Percentiles rank a stretch among this genome's conserved stretches.
Conservation (phyloP, 2,329 filamentous ascomycete species). For the Metarhizium humberi region DNA sequence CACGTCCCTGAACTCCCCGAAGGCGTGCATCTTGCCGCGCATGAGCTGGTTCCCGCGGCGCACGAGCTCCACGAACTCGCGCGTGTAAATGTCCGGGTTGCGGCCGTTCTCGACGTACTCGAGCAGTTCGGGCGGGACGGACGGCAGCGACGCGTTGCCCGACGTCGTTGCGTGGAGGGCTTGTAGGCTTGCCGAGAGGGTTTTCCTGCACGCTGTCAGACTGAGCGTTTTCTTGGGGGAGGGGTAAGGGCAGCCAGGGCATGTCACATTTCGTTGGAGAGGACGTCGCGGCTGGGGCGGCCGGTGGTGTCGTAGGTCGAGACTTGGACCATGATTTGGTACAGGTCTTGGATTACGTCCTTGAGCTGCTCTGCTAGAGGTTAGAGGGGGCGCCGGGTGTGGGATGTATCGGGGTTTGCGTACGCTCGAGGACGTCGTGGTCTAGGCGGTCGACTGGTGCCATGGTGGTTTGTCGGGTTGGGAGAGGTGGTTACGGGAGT, state of each 20-base stretch:
- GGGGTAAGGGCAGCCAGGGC: not conserved
- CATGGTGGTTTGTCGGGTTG: constrained; percentile 18
- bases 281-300: constrained; percentile 44
- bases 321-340: constrained; percentile 54
- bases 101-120: constrained; percentile 63
- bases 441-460: constrained; percentile 30
- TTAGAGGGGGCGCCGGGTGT: not conserved
- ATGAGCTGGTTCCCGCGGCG: constrained; percentile 57
- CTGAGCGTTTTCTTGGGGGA: not conserved
- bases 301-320: constrained; percentile 48
- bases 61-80: constrained; percentile 63
- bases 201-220: constrained; percentile 20
- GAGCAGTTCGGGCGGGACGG: constrained; percentile 52
- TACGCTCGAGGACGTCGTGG: constrained; percentile 31
- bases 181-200: constrained; percentile 29
- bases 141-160: constrained; percentile 32
- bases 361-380: constrained; percentile 43
- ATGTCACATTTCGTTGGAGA: constrained; percentile 41
- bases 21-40: constrained; percentile 55
- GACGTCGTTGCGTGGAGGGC: constrained; percentile 30
- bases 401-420: constrained; percentile 8
- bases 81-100: constrained; percentile 66
- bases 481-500: constrained; percentile 5
- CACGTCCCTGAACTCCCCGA: constrained; percentile 50
- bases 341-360: constrained; percentile 54